Evolutionary conservation across 208 protist species (phyloP).

Genomic region (Acanthamoeba polyphaga): DNA sequence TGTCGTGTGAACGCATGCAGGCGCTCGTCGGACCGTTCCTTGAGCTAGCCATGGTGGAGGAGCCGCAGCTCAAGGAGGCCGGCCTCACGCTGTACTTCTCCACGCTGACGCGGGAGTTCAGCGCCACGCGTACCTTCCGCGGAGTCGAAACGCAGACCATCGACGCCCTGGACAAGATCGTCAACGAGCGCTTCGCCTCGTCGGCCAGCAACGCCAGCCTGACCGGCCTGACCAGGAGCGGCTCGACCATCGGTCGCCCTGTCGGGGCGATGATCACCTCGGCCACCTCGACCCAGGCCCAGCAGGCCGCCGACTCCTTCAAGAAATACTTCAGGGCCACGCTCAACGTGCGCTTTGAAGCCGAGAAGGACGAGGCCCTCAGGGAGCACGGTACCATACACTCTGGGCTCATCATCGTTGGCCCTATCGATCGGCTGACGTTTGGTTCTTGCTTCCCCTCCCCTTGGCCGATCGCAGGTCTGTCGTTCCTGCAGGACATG

Average conservation of each 20-base stretch:
- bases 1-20: background rate
- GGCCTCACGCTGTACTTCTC: conserved; percentile 74
- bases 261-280: conserved; percentile 33
- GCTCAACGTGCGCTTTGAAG: conserved; percentile 63
- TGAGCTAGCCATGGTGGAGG: conserved; percentile 72
- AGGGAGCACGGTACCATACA: background rate
- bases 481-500: conserved; percentile 67
- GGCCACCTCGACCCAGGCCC: conserved; percentile 44
- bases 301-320: conserved; percentile 65
- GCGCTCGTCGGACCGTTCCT: conserved; percentile 62
- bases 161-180: conserved; percentile 72
- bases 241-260: conserved; percentile 8
- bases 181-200: conserved; percentile 69
- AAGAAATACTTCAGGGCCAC: conserved; percentile 76
- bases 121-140: conserved; percentile 59
- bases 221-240: background rate
- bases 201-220: background rate
- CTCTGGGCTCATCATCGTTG: background rate
- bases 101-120: conserved; percentile 70
- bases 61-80: conserved; percentile 61
- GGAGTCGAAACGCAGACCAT: conserved; percentile 74
- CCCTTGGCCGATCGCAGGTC: background rate
- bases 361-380: conserved; percentile 68
- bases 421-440: no score
- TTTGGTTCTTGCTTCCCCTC: no score